These are phyloP conservation scores for Lachnellula subtilissima DNA, from an alignment of 2,329 filamentous ascomycete species.

Conservation along the genomic window DNA sequence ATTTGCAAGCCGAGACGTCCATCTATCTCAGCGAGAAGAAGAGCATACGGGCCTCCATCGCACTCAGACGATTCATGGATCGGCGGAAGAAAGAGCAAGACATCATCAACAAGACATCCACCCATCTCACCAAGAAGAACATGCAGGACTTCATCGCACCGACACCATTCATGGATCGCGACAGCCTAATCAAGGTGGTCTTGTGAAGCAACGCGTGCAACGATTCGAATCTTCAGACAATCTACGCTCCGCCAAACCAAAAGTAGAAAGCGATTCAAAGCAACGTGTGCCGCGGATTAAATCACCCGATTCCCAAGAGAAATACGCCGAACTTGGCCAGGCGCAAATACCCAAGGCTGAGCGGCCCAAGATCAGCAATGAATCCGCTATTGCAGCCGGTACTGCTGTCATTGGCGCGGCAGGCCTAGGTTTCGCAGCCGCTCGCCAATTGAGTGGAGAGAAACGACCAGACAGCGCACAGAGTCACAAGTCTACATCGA, in stretches of 20 bases:
- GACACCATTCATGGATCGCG: not conserved
- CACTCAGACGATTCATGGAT: not conserved
- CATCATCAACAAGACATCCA: not conserved
- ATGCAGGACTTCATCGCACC: not conserved
- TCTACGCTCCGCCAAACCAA: not conserved
- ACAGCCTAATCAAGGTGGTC: not conserved
- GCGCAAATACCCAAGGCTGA: constrained; percentile 21
- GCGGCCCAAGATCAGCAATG: constrained; percentile 19
- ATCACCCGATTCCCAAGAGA: constrained; percentile 12
- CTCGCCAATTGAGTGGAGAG: constrained; percentile 28
- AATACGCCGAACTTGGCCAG: constrained; percentile 25
- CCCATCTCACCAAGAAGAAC: not conserved
- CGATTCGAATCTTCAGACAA: constrained; percentile 22
- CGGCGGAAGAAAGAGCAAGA: not conserved
- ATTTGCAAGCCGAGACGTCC: constrained; percentile 25
- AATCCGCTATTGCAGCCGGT: constrained; percentile 20
- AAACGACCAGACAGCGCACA: constrained; percentile 25
- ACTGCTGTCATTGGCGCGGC: constrained; percentile 22
- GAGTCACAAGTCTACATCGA: constrained; percentile 26
- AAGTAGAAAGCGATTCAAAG: not conserved
- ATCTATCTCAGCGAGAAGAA: constrained; percentile 24
- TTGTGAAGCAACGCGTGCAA: constrained; percentile 21
- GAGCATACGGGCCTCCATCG: constrained; percentile 3
- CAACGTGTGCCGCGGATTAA: constrained; percentile 3
- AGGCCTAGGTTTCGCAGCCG: constrained; percentile 27